A percentile compares a stretch with the other conserved stretches of the same genome.
phyloP scores from a whole-genome alignment of 148 eudicot genomes.

The Silene latifolia region DNA sequence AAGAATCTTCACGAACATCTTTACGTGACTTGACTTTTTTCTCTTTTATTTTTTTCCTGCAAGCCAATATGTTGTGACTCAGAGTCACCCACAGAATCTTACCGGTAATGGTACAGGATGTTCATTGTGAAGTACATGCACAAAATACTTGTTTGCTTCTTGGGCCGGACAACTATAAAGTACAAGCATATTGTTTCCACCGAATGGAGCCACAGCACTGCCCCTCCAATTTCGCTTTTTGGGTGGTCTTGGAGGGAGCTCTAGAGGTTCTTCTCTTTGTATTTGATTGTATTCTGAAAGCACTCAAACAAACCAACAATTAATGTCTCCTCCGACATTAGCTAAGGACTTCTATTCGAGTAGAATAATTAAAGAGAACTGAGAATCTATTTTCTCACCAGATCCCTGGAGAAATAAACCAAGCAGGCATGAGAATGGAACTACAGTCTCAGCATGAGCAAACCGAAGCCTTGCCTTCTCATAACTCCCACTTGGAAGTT shows the following conservation, averaged over 20 bases:
- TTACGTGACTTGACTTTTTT: not conserved
- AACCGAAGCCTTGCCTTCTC: slow-evolving; percentile 89
- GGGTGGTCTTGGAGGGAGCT: slow-evolving; percentile 84
- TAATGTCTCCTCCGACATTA: not conserved
- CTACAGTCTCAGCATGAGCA: slow-evolving; percentile 95
- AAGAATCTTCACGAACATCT: not conserved
- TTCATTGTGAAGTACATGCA: slow-evolving; percentile 89
- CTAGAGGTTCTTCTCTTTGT: slow-evolving; percentile 61
- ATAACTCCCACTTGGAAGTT: slow-evolving; percentile 68
- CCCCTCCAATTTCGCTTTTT: slow-evolving; percentile 79
- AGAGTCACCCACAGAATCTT: slow-evolving; percentile 31
- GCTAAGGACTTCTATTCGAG: not conserved
- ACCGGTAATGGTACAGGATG: slow-evolving; percentile 78
- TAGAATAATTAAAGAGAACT: not conserved
- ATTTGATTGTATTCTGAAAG: slow-evolving; percentile 65
- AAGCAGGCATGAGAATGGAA: slow-evolving; percentile 95
- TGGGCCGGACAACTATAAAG: slow-evolving; percentile 66
- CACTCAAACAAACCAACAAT: slow-evolving; percentile 17
- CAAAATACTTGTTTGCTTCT: slow-evolving; percentile 66
- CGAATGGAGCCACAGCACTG: slow-evolving; percentile 76
- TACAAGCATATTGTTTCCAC: slow-evolving; percentile 88
- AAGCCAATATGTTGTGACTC: not conserved
- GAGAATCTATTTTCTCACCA: slow-evolving; percentile 43
- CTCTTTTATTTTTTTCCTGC: not conserved
- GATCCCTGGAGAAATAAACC: slow-evolving; percentile 90